Percentiles rank a stretch among this genome's conserved stretches.
Evolutionary conservation across 371 early-diverging fungal species (phyloP).

Genomic region (Syncephalastrum racemosum): DNA sequence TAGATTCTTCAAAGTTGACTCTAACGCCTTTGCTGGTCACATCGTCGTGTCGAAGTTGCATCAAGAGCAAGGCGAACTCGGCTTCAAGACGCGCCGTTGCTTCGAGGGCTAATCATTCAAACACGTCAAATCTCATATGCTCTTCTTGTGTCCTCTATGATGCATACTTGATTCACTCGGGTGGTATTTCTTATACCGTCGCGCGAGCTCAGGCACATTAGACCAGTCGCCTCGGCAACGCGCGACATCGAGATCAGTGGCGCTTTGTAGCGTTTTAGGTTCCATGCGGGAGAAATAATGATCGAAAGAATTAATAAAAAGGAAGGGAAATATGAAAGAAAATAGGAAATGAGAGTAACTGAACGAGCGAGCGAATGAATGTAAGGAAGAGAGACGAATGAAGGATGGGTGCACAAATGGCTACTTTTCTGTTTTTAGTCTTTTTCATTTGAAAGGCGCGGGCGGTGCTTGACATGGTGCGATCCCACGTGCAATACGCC

Average conservation of each 20-base stretch:
- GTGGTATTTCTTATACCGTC: conserved; percentile 64
- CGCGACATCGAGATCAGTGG: conserved; percentile 53
- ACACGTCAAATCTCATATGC: conserved; percentile 8
- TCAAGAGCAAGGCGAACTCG: conserved; percentile 17
- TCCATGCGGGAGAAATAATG: not conserved
- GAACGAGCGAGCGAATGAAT: not conserved
- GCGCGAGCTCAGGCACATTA: conserved; percentile 60
- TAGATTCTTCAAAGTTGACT: too few relatives aligned
- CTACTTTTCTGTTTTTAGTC: too few relatives aligned
- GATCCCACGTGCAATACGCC: too few relatives aligned
- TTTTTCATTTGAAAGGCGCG: too few relatives aligned
- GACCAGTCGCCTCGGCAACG: conserved; percentile 60
- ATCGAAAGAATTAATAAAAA: not conserved
- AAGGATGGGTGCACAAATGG: not conserved
- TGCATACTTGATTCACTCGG: conserved; percentile 59
- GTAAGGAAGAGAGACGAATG: not conserved
- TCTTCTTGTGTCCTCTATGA: conserved; percentile 51
- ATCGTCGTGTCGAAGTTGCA: conserved; percentile 1
- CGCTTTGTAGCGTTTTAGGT: conserved; percentile 24
- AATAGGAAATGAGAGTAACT: not conserved
- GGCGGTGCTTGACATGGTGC: too few relatives aligned
- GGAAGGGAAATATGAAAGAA: not conserved
- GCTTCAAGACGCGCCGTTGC: conserved; percentile 23
- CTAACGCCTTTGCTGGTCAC: conserved; percentile 5
- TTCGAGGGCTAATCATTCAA: conserved; percentile 9